Evolutionary conservation across 768 basidiomycete genomes (phyloP).

Genomic region (Cystobasidium ongulense): DNA sequence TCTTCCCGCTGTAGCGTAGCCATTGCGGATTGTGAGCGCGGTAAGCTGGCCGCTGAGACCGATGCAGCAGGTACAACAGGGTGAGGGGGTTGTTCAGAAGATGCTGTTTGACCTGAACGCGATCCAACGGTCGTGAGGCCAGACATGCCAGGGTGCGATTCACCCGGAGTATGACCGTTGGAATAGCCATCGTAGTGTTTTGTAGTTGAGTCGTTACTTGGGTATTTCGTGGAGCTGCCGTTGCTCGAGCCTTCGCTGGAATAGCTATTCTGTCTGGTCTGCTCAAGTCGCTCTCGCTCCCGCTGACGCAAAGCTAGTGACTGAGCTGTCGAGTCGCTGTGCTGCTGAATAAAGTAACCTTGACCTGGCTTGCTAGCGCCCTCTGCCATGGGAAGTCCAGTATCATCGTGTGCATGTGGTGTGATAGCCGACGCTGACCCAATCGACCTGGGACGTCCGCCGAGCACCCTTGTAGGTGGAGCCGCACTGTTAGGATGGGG

Average conservation of each 20-base stretch:
- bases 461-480: slow-evolving; percentile 21
- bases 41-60: background rate
- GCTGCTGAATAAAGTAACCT: slow-evolving; percentile 11
- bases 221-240: background rate
- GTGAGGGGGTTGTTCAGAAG: background rate
- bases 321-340: slow-evolving; percentile 26
- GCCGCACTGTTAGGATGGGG: background rate
- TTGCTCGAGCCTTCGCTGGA: background rate
- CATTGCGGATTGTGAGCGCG: slow-evolving; percentile 22
- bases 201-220: background rate
- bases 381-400: background rate
- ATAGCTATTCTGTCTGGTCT: background rate
- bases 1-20: background rate
- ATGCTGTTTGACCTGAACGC: background rate
- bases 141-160: background rate
- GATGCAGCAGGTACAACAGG: background rate
- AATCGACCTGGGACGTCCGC: slow-evolving; percentile 4
- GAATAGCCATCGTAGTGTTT: background rate
- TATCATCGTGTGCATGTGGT: background rate
- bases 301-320: slow-evolving; percentile 2
- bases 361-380: background rate
- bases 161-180: background rate
- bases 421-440: slow-evolving; percentile 1
- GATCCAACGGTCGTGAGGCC: background rate
- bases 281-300: slow-evolving; percentile 17